Conservation (phyloP, 1,139 yeast genomes). For the Tardiomyces digboiensis region DNA sequence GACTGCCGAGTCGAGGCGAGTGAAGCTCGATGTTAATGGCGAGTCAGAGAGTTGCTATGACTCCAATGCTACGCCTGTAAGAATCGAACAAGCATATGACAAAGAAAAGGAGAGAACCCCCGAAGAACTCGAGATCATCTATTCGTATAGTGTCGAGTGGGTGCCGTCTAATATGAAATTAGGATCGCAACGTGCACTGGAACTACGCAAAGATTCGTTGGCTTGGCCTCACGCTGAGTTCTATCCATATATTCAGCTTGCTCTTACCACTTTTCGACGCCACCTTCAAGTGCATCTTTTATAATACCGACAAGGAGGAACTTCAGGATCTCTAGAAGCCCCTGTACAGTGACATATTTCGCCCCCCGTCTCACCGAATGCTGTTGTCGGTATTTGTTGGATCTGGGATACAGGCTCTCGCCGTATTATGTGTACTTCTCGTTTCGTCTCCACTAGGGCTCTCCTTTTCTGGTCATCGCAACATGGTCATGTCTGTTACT, state of each 20-base stretch:
- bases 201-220: conserved; percentile 93
- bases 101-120: conserved; percentile 13
- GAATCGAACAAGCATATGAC: no score
- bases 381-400: conserved; percentile 76
- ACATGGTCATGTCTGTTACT: conserved; percentile 85
- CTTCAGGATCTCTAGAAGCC: conserved; percentile 98
- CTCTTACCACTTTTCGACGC: conserved; percentile 77
- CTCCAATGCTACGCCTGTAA: conserved; percentile 1
- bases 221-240: conserved; percentile 84
- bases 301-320: conserved; percentile 83
- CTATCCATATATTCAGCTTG: conserved; percentile 69
- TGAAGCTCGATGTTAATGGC: background rate
- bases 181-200: conserved; percentile 94
- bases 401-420: conserved; percentile 75
- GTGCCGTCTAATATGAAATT: conserved; percentile 61
- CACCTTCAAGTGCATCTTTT: conserved; percentile 77
- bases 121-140: conserved; percentile 36
- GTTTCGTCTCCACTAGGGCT: conserved; percentile 83
- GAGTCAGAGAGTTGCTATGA: background rate
- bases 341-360: conserved; percentile 90
- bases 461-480: conserved; percentile 90
- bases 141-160: conserved; percentile 60
- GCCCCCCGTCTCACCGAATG: conserved; percentile 69
- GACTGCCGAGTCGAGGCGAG: conserved; percentile 34
- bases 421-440: conserved; percentile 68